Base-by-base conservation (phyloP, 371 early-diverging fungal genomes). In the Phascolomyces articulosus region DNA sequence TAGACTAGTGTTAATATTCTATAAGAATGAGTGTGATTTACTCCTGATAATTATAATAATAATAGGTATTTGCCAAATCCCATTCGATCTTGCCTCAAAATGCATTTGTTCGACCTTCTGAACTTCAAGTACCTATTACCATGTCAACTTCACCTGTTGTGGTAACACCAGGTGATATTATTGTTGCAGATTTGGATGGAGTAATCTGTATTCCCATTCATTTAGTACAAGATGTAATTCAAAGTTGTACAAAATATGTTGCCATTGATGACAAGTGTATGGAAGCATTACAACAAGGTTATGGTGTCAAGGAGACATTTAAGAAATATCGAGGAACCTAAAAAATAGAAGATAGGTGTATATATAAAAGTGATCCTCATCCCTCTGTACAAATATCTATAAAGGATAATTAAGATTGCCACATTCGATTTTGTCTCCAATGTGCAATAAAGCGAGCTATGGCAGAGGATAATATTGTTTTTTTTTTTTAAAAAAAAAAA, bases 161-260 rank as follows among this genome's bases (percentile, higher is more conserved):
- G 7, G 80, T 91, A 21, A 68, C 78, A 27, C 82, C 91, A 4
- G 89, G 89, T 29, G 95, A 95, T 63, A 79, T 91, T 54, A 85
- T 95, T 60, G 85, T 93, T 4, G 95, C 87, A 2, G 95, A 95
- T 78, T 63, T 86, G 16, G 90, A 95, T 69, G 95, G 95, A 0
- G 88, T 90, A 1, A 90, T 92, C 24, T 80, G 88, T 56, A 75
- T 93, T 2, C 93, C 93, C 8, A 62, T 61, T 27, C 78, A 84
- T 10, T 34, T 78, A 40, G 75, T 90, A 13, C 76, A 79, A 10
- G 68, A 83, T 28, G 90, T 93, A 2, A 81, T 87, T 41, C 65
- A 60, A 4, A 78, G 78, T 34, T 89, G 90, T 44, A 73, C 72
- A 44, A 78, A 79, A 51, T 72, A 86, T 51, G 79, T 78, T 0